Base-by-base conservation (phyloP, 441 rosid genomes). In the Pelargonium cotyledonis region DNA sequence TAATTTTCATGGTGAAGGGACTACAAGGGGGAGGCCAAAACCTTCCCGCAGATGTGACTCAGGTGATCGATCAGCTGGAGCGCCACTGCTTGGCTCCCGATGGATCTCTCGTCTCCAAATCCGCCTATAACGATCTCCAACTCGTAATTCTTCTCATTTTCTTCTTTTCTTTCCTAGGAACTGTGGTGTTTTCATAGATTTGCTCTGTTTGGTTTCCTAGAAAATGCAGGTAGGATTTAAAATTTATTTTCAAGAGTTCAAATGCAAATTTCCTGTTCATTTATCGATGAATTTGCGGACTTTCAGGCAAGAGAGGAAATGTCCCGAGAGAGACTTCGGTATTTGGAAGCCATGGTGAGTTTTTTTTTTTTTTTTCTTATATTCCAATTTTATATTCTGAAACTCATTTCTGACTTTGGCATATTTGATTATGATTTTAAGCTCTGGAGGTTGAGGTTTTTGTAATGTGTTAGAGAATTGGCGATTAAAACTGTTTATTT, bases 61-160 rank as follows among this genome's bases (percentile, higher is more conserved):
- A 83, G 73, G 81, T 91, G 81, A 87, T 91, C 76, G 97, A 94
- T 84, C 97, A 88, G 83, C 84, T 94, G 69, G 96, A 94, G 80
- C 96, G 98, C 57, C 99, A 89, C 74, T 91, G 99, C 74, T 81
- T 89, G 79, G 95, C 92, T 46, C 88, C 99, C 44, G 99, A 89
- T 72, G 99, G 92, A 78, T 91, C 99, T 81, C 91, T 91, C 65
- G 86, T 91, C 74, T 85, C 96, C 80, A 94, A 88, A 87, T 86
- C 97, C 58, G 81, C 91, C 35, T 88, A 76, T 85, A 68, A 71
- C 77, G 97, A 94, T 75, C 95, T 94, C 65, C 99, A 89, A 72
- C 90, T 82, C 57, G 99, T 94, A 88, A 81, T 60, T 63, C 26
- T 23, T 60, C 71, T 70, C 35, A 65, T 58, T 58, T 29, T 49